Conservation (phyloP, 306 rosid species). For the Abrus pulchellus region DNA sequence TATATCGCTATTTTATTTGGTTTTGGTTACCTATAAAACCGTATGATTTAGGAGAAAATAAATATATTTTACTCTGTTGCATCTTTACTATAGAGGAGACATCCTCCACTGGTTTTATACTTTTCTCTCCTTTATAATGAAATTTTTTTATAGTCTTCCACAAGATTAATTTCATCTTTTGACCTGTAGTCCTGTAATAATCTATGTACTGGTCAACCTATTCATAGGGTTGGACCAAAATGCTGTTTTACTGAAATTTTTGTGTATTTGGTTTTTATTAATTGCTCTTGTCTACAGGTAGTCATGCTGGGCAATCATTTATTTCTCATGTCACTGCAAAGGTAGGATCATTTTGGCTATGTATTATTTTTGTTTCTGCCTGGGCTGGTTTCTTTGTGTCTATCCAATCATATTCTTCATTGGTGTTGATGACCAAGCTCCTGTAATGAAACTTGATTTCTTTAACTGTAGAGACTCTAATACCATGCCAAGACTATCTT, state of each 20-base stretch:
- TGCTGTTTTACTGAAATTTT: constrained; percentile 18
- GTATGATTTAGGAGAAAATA: constrained; percentile 17
- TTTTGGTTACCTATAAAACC: neutral
- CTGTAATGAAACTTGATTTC: constrained; percentile 30
- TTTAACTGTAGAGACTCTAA: constrained; percentile 8
- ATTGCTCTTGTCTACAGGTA: constrained; percentile 62
- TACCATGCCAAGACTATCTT: constrained; percentile 1
- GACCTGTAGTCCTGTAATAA: constrained; percentile 12
- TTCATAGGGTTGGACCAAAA: neutral
- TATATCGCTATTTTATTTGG: constrained; percentile 19
- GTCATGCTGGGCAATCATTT: constrained; percentile 84
- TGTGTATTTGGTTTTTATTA: constrained; percentile 42
- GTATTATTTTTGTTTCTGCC: constrained; percentile 37
- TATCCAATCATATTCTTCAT: constrained; percentile 10
- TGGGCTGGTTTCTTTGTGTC: constrained; percentile 28
- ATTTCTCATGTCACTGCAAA: constrained; percentile 81
- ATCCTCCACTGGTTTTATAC: neutral
- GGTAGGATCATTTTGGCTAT: constrained; percentile 61
- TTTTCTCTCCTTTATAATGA: neutral
- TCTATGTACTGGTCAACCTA: constrained; percentile 10
- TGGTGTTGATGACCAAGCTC: constrained; percentile 26
- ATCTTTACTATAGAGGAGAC: constrained; percentile 25
- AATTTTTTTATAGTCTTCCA: constrained; percentile 4
- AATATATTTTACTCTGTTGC: neutral
- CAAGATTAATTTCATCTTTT: constrained; percentile 28